phyloP scores from a whole-genome alignment of 805 yeast species.

The Ogataea nitratoaversa region DNA sequence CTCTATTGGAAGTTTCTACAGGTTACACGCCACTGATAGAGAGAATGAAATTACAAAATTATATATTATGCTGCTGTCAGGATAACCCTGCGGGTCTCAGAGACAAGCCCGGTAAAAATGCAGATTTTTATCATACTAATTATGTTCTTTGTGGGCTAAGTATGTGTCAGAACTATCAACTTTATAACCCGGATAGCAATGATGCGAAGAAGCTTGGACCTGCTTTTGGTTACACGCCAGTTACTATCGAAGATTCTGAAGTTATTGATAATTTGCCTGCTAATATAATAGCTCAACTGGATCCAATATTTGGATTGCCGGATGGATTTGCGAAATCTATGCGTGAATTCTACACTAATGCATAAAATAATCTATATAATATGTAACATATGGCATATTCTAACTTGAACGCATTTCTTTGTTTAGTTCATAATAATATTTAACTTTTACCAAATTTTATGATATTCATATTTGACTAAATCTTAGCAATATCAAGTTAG shows the following conservation, averaged over 20 bases:
- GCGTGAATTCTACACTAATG: slow-evolving; percentile 2
- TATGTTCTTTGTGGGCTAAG: slow-evolving; percentile 78
- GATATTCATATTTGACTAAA: too few species aligned
- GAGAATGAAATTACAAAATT: slow-evolving; percentile 56
- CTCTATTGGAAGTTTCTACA: slow-evolving; percentile 54
- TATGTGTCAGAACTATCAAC: slow-evolving; percentile 44
- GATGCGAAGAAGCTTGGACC: slow-evolving; percentile 10
- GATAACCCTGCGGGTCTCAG: slow-evolving; percentile 53
- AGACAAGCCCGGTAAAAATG: slow-evolving; percentile 79
- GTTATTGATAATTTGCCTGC: slow-evolving; percentile 17
- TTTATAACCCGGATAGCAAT: slow-evolving; percentile 13
- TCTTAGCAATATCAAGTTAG: too few species aligned
- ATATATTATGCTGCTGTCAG: slow-evolving; percentile 77
- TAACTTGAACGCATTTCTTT: too few species aligned
- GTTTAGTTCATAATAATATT: too few species aligned
- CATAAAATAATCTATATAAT: too few species aligned
- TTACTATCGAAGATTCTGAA: slow-evolving; percentile 12
- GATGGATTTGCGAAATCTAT: slow-evolving; percentile 24
- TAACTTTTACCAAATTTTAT: too few species aligned
- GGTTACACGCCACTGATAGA: slow-evolving; percentile 36
- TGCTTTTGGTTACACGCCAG: slow-evolving; percentile 28
- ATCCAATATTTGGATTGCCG: slow-evolving; percentile 62
- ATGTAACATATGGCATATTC: too few species aligned
- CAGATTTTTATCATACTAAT: slow-evolving; percentile 91
- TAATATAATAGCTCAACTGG: slow-evolving; percentile 32